These are phyloP conservation scores for Porphyrellus cyaneotinctus DNA, from an alignment of 768 basidiomycete genomes.

Conservation along the genomic window DNA sequence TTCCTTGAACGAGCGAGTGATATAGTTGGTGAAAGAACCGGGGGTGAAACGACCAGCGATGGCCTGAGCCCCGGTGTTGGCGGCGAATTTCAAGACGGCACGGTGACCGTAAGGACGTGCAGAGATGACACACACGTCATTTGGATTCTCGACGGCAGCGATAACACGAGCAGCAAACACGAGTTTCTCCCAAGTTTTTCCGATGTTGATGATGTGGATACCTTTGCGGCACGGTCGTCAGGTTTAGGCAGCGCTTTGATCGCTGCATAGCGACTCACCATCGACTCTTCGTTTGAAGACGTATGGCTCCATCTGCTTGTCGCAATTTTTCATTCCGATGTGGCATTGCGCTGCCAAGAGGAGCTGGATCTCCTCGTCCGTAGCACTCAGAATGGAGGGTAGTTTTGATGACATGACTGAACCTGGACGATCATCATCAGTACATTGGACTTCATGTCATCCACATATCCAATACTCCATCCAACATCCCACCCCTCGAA, in stretches of 20 bases:
- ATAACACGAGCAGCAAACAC: constrained; percentile 97
- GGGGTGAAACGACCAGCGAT: constrained; percentile 99
- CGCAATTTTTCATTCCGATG: constrained; percentile 98
- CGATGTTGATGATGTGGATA: constrained; percentile 95
- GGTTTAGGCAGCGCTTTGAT: constrained; percentile 11
- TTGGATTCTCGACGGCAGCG: constrained; percentile 96
- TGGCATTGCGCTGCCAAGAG: constrained; percentile 94
- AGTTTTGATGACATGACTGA: constrained; percentile 77
- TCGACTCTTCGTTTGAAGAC: constrained; percentile 96
- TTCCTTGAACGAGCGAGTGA: constrained; percentile 99
- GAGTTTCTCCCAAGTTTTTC: constrained; percentile 99
- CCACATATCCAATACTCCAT: constrained; percentile 35
- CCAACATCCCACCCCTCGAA: constrained; percentile 19
- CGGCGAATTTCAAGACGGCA: constrained; percentile 97
- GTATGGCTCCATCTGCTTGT: constrained; percentile 98
- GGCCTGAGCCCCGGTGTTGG: constrained; percentile 97
- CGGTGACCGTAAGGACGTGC: constrained; percentile 99
- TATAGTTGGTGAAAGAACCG: constrained; percentile 99
- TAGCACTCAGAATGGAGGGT: constrained; percentile 87
- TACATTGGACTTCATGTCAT: constrained; percentile 20
- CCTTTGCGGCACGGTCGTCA: constrained; percentile 45
- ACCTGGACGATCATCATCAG: constrained; percentile 33
- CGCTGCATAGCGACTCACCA: constrained; percentile 51
- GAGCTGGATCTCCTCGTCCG: constrained; percentile 96
- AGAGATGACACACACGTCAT: constrained; percentile 96